These are phyloP conservation scores for Agrocybe pediades DNA, from an alignment of 768 basidiomycete genomes.

Conservation along the genomic window DNA sequence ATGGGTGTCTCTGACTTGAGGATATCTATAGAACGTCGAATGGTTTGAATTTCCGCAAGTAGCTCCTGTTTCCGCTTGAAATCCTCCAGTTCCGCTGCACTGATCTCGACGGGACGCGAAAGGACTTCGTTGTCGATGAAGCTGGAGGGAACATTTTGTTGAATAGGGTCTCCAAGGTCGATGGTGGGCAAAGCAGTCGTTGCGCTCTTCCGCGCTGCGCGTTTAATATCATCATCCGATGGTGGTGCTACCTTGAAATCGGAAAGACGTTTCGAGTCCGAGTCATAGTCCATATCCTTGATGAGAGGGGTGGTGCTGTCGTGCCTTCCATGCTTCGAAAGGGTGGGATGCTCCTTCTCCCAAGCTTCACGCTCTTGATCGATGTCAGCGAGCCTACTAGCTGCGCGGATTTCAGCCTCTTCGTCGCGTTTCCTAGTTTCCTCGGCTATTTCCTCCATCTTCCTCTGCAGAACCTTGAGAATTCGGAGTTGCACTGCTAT, in stretches of 20 bases:
- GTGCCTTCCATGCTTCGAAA: constrained; percentile 59
- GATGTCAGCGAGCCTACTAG: constrained; percentile 65
- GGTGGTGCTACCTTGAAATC: constrained; percentile 69
- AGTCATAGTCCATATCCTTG: constrained; percentile 56
- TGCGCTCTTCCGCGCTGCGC: constrained; percentile 41
- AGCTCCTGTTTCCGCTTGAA: constrained; percentile 71
- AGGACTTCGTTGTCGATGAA: constrained; percentile 55
- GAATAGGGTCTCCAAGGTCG: constrained; percentile 74
- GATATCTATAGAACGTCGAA: constrained; percentile 77
- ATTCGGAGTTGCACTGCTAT: constrained; percentile 89
- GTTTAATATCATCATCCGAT: constrained; percentile 62
- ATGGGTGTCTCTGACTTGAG: constrained; percentile 72
- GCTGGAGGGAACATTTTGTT: constrained; percentile 71
- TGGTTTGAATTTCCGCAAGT: constrained; percentile 75
- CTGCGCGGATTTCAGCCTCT: constrained; percentile 75
- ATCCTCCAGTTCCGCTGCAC: constrained; percentile 44
- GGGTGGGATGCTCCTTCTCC: constrained; percentile 82
- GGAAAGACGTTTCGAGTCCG: constrained; percentile 53
- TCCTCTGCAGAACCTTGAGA: constrained; percentile 75
- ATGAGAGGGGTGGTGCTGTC: constrained; percentile 69
- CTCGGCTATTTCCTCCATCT: constrained; percentile 76
- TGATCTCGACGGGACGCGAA: constrained; percentile 14
- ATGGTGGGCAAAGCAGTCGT: constrained; percentile 66
- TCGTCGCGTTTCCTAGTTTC: constrained; percentile 74
- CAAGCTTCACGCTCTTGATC: constrained; percentile 77